Evolutionary conservation across 495 filamentous ascomycete genomes (phyloP).

Genomic region (Podospora didyma): DNA sequence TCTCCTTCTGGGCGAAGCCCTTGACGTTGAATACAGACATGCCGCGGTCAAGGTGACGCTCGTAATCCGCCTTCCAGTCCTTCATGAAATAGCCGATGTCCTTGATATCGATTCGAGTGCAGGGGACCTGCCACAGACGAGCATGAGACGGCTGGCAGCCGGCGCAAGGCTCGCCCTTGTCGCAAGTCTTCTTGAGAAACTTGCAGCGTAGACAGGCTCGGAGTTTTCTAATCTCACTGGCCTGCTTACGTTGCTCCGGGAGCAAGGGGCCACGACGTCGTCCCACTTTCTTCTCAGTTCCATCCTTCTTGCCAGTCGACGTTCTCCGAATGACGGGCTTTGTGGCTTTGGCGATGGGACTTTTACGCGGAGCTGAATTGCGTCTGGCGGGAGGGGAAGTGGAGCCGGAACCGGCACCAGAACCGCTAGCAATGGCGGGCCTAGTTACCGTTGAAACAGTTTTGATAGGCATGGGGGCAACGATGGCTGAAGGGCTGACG

Average conservation of each 20-base stretch:
- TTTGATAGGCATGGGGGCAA: conserved; percentile 69
- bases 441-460: conserved; percentile 52
- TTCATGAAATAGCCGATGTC: conserved; percentile 97
- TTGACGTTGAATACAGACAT: conserved; percentile 92
- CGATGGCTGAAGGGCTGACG: conserved; percentile 64
- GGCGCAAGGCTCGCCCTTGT: conserved; percentile 89
- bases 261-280: conserved; percentile 79
- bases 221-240: conserved; percentile 88
- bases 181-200: conserved; percentile 96
- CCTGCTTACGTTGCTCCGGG: conserved; percentile 92
- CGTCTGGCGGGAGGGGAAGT: conserved; percentile 60
- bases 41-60: conserved; percentile 78
- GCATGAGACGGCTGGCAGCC: conserved; percentile 92
- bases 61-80: conserved; percentile 93
- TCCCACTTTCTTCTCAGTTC: conserved; percentile 80
- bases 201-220: conserved; percentile 93
- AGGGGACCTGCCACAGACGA: conserved; percentile 90
- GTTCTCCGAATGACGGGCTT: conserved; percentile 77
- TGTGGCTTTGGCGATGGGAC: conserved; percentile 71
- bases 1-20: conserved; percentile 78
- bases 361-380: conserved; percentile 65
- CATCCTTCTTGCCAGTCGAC: conserved; percentile 70
- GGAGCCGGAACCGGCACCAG: conserved; percentile 59
- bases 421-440: conserved; percentile 55
- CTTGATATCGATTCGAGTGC: conserved; percentile 94